Evolutionary conservation across 768 basidiomycete species (phyloP).

Genomic region (Chlorophyllum brunneum): DNA sequence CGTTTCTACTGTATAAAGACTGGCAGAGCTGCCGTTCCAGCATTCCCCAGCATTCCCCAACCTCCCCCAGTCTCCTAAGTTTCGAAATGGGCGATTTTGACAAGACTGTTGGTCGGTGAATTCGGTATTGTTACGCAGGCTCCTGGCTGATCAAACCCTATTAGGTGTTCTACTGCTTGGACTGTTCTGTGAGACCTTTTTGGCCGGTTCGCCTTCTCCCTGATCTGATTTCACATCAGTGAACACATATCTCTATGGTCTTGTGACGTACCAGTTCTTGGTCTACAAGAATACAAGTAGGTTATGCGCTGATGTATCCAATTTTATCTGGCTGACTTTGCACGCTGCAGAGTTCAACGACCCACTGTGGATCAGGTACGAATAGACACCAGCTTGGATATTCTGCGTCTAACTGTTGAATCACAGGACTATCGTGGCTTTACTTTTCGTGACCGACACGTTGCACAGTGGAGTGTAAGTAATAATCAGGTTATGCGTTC

Average conservation of each 20-base stretch:
- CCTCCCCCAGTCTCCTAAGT: neutral
- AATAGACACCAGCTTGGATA: neutral
- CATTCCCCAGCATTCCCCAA: neutral
- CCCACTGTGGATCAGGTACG: constrained; percentile 29
- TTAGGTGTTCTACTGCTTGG: constrained; percentile 29
- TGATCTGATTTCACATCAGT: constrained; percentile 10
- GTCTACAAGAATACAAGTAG: constrained; percentile 27
- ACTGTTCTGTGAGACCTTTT: constrained; percentile 22
- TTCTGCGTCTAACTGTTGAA: neutral
- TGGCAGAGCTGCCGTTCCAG: neutral
- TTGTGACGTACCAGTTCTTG: constrained; percentile 30
- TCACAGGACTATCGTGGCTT: constrained; percentile 24
- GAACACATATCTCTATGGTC: constrained; percentile 28
- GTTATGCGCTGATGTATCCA: neutral
- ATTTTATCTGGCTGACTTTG: neutral
- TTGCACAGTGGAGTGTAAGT: constrained; percentile 32
- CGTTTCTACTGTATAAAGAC: neutral
- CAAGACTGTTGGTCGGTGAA: constrained; percentile 5
- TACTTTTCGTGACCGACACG: constrained; percentile 29
- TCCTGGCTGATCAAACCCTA: neutral
- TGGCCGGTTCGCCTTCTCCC: neutral
- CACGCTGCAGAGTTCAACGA: constrained; percentile 29
- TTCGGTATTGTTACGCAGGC: neutral
- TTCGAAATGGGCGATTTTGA: constrained; percentile 22
- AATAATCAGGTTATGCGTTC: neutral